These are phyloP conservation scores for Dioscorea cayenensis DNA, from an alignment of 116 monocot species.

Conservation along the genomic window DNA sequence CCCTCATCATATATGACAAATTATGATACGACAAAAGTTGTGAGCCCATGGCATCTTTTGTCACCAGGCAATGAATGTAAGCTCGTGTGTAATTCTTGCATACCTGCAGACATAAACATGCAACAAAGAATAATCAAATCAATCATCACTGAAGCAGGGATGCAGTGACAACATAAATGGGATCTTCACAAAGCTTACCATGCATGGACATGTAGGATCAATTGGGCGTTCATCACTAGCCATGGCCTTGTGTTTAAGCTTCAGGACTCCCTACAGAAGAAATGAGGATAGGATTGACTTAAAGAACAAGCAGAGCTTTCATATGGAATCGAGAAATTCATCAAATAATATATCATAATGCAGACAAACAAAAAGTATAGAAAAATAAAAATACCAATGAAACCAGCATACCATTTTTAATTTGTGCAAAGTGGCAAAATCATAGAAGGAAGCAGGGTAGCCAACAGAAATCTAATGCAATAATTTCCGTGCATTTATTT, in stretches of 20 bases:
- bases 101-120: constrained; percentile 36
- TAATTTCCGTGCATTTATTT: no score
- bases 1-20: constrained; percentile 91
- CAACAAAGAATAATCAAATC: background rate
- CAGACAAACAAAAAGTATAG: background rate
- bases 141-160: background rate
- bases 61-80: constrained; percentile 89
- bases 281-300: background rate
- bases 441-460: no score
- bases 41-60: constrained; percentile 96
- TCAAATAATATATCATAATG: background rate
- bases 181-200: constrained; percentile 43
- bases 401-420: no score
- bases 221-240: constrained; percentile 83
- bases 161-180: background rate
- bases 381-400: no score
- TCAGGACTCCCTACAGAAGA: constrained; percentile 71
- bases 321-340: background rate
- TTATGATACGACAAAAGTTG: constrained; percentile 96
- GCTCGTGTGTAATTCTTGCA: constrained; percentile 93
- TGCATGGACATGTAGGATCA: constrained; percentile 79
- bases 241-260: constrained; percentile 86
- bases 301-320: background rate
- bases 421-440: no score
- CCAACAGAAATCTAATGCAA: no score